Base-by-base conservation (phyloP, 441 rosid species). In the Francoa sonchifolia region DNA sequence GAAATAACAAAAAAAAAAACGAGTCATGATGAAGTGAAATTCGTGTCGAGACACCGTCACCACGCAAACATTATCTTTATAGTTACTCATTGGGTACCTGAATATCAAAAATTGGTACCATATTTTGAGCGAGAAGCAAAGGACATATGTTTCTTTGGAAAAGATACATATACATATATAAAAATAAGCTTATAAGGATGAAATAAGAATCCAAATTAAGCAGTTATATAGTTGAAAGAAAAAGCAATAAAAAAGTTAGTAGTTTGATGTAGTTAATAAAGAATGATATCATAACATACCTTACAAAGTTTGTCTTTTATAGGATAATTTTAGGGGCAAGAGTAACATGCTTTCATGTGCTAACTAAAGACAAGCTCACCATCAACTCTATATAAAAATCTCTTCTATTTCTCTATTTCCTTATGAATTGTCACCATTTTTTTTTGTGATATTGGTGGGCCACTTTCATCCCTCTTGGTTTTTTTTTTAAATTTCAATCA, bases 291-390 rank as follows among this genome's bases (percentile, higher is more conserved):
- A 60, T 48, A 34, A n/a, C n/a, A 26, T 36, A 35, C 45, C 50
- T 47, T 60, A 42, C 12, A 31, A 32, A n/a, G 48, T 45, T 66
- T 68, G 60, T 61, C 34, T 52, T 48, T 55, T 63, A 29, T 46
- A 27, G 23, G n/a, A n/a, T n/a, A n/a, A n/a, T n/a, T 19, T 15
- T 29, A 62, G 66, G 52, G 67, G 74, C 78, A 71, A 66, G 60
- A 61, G 94, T 86, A 77, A 82, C 94, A 75, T 79, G 90, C 65
- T 68, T 66, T 79, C 94, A 75, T 75, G 92, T 82, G 86, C 73
- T 55, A 21, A 44, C 32, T 42, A 68, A 63, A 75, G 71, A n/a
- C 62, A 40, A 37, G 35, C 82, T 74, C 82, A 26, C 75, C 15
- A 55, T 79, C 84, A 55, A 59, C 48, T 29, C 51, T 46, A 55